phyloP scores from a whole-genome alignment of 345 rosid genomes.

The Excoecaria agallocha region DNA sequence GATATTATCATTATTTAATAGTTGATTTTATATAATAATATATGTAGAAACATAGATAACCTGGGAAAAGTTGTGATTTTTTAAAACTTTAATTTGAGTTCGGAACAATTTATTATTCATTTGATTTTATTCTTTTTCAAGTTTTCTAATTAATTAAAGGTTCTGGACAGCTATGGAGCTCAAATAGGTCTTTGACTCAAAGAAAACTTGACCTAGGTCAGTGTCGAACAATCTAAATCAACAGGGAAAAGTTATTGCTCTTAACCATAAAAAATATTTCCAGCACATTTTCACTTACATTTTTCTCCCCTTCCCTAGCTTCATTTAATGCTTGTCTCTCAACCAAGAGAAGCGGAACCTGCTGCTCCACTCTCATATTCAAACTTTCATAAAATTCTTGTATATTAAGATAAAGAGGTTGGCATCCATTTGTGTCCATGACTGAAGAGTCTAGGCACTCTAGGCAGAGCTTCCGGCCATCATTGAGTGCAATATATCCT shows the following conservation, averaged over 20 bases:
- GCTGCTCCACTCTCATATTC: slow-evolving; percentile 37
- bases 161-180: background rate
- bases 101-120: background rate
- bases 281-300: slow-evolving; percentile 47
- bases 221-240: background rate
- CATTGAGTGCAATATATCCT: slow-evolving; percentile 29
- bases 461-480: slow-evolving; percentile 40
- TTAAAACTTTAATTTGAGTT: background rate
- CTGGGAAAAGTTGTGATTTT: background rate
- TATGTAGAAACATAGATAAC: background rate
- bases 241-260: background rate
- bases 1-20: background rate
- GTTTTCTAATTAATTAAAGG: background rate
- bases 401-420: slow-evolving; percentile 34
- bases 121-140: background rate
- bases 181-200: slow-evolving; percentile 7
- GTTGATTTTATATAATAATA: background rate
- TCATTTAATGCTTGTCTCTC: slow-evolving; percentile 40
- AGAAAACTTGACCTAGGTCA: background rate
- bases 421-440: slow-evolving; percentile 32
- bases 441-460: slow-evolving; percentile 36
- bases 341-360: slow-evolving; percentile 31
- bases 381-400: slow-evolving; percentile 28
- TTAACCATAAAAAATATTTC: background rate
- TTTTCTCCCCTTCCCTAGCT: slow-evolving; percentile 58